Percentiles rank a stretch among this genome's conserved stretches.
phyloP scores from a whole-genome alignment of 202 grass and related monocot species.

The Saccharum hybrid region DNA sequence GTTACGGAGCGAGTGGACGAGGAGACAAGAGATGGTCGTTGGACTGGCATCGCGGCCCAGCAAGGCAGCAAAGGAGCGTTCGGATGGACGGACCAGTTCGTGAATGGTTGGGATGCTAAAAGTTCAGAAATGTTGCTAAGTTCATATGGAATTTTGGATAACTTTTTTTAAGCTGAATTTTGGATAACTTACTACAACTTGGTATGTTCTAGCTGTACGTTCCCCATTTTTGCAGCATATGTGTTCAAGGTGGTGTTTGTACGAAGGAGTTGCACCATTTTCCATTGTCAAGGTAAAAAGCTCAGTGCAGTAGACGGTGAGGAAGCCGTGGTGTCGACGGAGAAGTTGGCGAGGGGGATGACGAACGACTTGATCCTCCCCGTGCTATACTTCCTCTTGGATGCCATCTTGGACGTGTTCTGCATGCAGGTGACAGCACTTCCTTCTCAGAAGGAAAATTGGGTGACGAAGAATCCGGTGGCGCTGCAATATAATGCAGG shows the following conservation, averaged over 20 bases:
- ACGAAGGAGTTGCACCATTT: background rate
- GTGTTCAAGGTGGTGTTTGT: background rate
- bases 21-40: too few relatives aligned
- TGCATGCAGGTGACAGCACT: background rate
- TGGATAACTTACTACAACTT: background rate
- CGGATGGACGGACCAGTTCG: too few relatives aligned
- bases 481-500: too few relatives aligned
- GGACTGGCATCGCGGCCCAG: too few relatives aligned
- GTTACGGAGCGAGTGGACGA: too few relatives aligned
- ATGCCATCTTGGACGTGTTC: slow-evolving; percentile 86
- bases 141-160: background rate
- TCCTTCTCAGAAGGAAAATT: background rate
- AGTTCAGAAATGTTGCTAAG: background rate
- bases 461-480: background rate
- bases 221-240: background rate
- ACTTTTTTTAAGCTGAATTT: too few relatives aligned
- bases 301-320: background rate
- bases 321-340: slow-evolving; percentile 71
- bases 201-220: background rate
- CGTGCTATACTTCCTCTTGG: slow-evolving; percentile 82
- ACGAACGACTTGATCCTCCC: slow-evolving; percentile 95
- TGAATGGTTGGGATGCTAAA: background rate
- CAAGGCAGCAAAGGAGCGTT: too few relatives aligned
- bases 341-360: slow-evolving; percentile 79
- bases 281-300: background rate